Evolutionary conservation across 2,329 filamentous ascomycete genomes (phyloP).

Genomic region (Bisporella sp.): DNA sequence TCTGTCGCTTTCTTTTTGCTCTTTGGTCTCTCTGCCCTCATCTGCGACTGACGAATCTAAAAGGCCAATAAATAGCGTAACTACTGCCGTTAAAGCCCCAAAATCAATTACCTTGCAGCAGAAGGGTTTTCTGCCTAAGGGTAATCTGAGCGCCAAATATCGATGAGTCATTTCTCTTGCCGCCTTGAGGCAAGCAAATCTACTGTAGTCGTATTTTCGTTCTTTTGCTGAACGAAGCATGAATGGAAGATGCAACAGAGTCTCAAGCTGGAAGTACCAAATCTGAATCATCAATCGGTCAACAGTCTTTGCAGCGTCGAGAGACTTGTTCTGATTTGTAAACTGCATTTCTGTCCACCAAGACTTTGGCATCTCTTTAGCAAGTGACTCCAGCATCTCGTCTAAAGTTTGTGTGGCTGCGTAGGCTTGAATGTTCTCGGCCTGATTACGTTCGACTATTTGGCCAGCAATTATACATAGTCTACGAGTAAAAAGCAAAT

Average conservation of each 20-base stretch:
- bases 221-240: constrained; percentile 26
- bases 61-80: constrained; percentile 22
- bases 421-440: constrained; percentile 17
- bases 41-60: constrained; percentile 12
- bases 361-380: constrained; percentile 18
- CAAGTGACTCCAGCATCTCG: constrained; percentile 20
- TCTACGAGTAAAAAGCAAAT: constrained; percentile 16
- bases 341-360: constrained; percentile 16
- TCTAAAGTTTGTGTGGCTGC: constrained; percentile 25
- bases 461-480: constrained; percentile 17
- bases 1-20: constrained; percentile 16
- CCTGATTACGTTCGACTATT: constrained; percentile 24
- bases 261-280: constrained; percentile 24
- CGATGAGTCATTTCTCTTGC: constrained; percentile 4
- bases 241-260: constrained; percentile 24
- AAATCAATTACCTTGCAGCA: constrained; percentile 26
- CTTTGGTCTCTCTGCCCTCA: constrained; percentile 7
- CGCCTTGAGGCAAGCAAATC: constrained; percentile 13
- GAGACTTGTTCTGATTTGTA: too few species aligned
- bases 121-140: constrained; percentile 12
- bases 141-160: constrained; percentile 17
- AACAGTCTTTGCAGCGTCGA: constrained; percentile 7
- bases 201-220: constrained; percentile 25
- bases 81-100: constrained; percentile 20
- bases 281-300: constrained; percentile 23